phyloP scores from a whole-genome alignment of 1,139 yeast genomes.

The Insectozyma bohioensis region DNA sequence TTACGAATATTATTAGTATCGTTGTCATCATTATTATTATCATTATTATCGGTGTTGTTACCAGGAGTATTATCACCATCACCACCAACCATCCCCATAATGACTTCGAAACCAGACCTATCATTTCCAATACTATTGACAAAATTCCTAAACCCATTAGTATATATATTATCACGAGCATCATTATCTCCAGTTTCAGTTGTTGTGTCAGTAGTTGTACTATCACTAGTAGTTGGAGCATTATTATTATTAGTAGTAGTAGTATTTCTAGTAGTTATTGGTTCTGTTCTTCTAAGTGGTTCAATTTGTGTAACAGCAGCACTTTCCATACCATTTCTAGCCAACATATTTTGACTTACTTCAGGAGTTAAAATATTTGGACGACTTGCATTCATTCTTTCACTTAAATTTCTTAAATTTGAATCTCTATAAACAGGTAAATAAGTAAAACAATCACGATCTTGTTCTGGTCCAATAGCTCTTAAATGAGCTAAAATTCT shows the following conservation, averaged over 20 bases:
- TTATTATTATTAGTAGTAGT: not conserved
- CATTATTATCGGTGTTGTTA: not conserved
- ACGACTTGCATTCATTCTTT: constrained; percentile 31
- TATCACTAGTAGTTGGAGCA: constrained; percentile 1
- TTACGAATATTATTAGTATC: too few species aligned
- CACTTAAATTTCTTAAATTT: constrained; percentile 28
- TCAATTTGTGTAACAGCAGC: constrained; percentile 20
- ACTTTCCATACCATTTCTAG: constrained; percentile 30
- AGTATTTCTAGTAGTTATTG: constrained; percentile 4
- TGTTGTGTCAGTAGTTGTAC: constrained; percentile 2
- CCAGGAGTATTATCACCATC: not conserved
- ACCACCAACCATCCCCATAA: constrained; percentile 1
- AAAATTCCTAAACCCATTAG: too few species aligned
- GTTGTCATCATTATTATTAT: not conserved
- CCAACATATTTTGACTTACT: constrained; percentile 37
- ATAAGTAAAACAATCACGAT: constrained; percentile 30
- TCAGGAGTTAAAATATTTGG: constrained; percentile 43
- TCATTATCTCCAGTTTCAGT: constrained; percentile 1
- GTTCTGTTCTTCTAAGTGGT: constrained; percentile 9
- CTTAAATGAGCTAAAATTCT: constrained; percentile 27
- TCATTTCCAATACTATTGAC: too few species aligned
- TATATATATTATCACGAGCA: not conserved
- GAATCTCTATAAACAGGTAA: constrained; percentile 27
- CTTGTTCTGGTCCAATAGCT: constrained; percentile 26
- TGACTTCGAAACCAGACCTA: not conserved